These are phyloP conservation scores for Garcia nutans DNA, from an alignment of 345 rosid species.

Conservation along the genomic window DNA sequence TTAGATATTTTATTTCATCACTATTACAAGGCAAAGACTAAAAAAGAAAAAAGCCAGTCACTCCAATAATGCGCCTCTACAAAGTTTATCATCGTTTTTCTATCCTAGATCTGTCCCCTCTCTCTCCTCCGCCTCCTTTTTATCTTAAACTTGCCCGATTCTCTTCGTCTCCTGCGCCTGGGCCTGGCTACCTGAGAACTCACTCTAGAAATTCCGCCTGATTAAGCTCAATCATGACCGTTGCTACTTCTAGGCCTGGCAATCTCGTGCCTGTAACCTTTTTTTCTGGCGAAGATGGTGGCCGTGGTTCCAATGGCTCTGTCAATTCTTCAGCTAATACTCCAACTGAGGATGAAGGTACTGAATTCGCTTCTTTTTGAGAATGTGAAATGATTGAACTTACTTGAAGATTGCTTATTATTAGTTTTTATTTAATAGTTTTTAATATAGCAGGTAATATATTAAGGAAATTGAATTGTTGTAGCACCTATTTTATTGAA, in stretches of 20 bases:
- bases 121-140: conserved; percentile 19
- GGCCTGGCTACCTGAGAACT: conserved; percentile 38
- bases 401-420: background rate
- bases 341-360: conserved; percentile 57
- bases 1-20: background rate
- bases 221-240: conserved; percentile 36
- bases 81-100: conserved; percentile 52
- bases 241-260: conserved; percentile 41
- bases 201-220: conserved; percentile 21
- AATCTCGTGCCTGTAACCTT: conserved; percentile 46
- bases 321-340: conserved; percentile 28
- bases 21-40: background rate
- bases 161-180: conserved; percentile 25
- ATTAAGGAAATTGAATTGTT: background rate
- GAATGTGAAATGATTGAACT: background rate
- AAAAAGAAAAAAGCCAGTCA: background rate
- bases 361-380: background rate
- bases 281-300: conserved; percentile 44
- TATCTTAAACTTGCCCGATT: conserved; percentile 30
- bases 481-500: no score
- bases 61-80: conserved; percentile 44
- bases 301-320: conserved; percentile 35
- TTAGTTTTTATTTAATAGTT: no score
- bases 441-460: background rate
- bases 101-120: conserved; percentile 32